Evolutionary conservation across 1,284 basidiomycete genomes (phyloP), one percentile per base, ranked within the genome.

Genomic region (Heimioporus punctisporus): DNA sequence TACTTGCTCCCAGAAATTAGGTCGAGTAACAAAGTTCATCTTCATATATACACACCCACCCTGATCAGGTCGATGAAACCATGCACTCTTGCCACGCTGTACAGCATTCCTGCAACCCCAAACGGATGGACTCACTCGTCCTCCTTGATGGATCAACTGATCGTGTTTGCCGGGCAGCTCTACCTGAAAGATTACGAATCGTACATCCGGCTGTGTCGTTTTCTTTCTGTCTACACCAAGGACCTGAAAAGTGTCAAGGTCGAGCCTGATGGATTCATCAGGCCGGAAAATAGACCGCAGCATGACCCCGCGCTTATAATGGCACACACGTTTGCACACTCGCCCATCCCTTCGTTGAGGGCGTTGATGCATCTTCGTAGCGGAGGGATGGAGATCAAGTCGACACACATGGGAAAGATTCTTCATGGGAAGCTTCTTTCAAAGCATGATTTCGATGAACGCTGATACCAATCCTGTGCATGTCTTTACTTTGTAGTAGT

Each of bases 341-440:
- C 69, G 30, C 74, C 73, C 15, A 3, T 43, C n/a, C 15, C 8
- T 21, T 34, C 45, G 5, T 46, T 83, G 50, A 70, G 67, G 53
- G 58, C 57, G 19, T 55, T 81, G 53, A 59, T 73, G 4, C 60
- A 62, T 12, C 55, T 74, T 37, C 65, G 80, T n/a, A 64, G 78
- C 55, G 80, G 76, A 50, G 79, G 78, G 2, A 66, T 71, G 62
- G 57, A 64, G 2, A 79, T 71, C n/a, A 17, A 14, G 15, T 37
- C 34, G 34, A 37, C 34, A 19, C 34, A 37, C 34, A 37, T 37
- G 34, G 34, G 34, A 19, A 37, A 37, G 34, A 14, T 37, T 19
- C 34, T 37, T 37, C 34, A 37, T 17, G 34, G 69, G 14, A 63
- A 59, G 15, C 25, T 59, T 1, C 61, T 80, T 27, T 56, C 50